Base-by-base conservation (phyloP, 441 rosid species). In the Aquilaria agallochum region DNA sequence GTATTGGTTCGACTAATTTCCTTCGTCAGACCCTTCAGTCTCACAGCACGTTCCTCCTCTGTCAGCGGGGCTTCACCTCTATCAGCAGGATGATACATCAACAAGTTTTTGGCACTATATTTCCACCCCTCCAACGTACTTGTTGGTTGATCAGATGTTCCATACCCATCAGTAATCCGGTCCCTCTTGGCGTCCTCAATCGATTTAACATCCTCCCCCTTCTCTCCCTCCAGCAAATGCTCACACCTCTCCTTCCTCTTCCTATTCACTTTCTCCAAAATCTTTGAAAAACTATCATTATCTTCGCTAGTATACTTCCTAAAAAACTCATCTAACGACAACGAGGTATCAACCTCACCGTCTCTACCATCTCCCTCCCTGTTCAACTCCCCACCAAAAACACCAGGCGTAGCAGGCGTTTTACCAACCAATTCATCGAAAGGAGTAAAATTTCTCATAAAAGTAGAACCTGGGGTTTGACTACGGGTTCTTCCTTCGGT, bases 1-100 rank as follows among this genome's bases (percentile, higher is more conserved):
- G 99, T 87, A 68, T 77, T 94, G 9, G 79, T 56, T 69, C 60
- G 76, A 33, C 53, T 88, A 30, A 91, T 76, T 75, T 95, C 99
- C 71, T 86, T 95, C 0, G 96, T 88, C 76, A 91, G 69, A 50
- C 82, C 89, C 70, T 68, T 74, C 66, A 91, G 68, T 53, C 99
- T 87, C 46, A 75, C 71, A 0, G 83, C 92, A 53, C 71, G 71
- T 68, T 95, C 99, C 75, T 83, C 97, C 52, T 80, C 85, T 0
- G 96, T 95, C 76, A 95, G 78, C 0, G 89, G 83, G 45, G 79
- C 99, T 75, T 95, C 99, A 32, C 96, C 97, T 0, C 86, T 72
- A 71, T 93, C 95, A 54, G 96, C 77, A 0, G 99, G 97, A 72
- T 91, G 92, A 57, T 95, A 95, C 99, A 95, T 95, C 65, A 95